Conservation (phyloP, 345 rosid species). For the Euphorbia peplus region DNA sequence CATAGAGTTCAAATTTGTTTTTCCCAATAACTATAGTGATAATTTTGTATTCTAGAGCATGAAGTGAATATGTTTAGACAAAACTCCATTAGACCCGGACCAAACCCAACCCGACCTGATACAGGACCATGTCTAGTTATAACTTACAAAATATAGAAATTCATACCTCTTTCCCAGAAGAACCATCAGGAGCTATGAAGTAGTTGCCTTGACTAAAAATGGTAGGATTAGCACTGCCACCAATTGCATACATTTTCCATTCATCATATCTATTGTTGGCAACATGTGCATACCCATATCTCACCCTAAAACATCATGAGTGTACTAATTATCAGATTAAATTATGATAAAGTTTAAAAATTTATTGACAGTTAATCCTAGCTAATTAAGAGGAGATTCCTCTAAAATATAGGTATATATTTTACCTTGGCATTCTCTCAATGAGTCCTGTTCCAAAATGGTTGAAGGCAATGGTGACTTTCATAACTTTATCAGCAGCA, state of each 20-base stretch:
- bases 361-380: no score
- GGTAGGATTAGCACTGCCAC: slow-evolving; percentile 29
- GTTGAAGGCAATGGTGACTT: slow-evolving; percentile 26
- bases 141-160: no score
- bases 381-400: no score
- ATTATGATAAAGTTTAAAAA: neutral
- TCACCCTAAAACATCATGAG: slow-evolving; percentile 13
- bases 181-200: slow-evolving; percentile 14
- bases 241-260: slow-evolving; percentile 26
- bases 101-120: no score
- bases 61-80: no score
- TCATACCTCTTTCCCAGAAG: slow-evolving; percentile 15
- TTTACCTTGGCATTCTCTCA: slow-evolving; percentile 30
- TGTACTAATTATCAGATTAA: neutral
- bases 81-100: no score
- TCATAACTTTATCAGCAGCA: slow-evolving; percentile 20
- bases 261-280: slow-evolving; percentile 31
- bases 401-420: no score
- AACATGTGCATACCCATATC: slow-evolving; percentile 28
- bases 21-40: no score
- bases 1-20: no score
- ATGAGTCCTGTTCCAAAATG: slow-evolving; percentile 26
- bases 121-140: no score
- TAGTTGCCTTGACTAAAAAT: slow-evolving; percentile 32
- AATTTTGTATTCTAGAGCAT: no score